These are phyloP conservation scores for Sporothrix pseudoabietina DNA, from an alignment of 2,329 filamentous ascomycete genomes.

Conservation along the genomic window DNA sequence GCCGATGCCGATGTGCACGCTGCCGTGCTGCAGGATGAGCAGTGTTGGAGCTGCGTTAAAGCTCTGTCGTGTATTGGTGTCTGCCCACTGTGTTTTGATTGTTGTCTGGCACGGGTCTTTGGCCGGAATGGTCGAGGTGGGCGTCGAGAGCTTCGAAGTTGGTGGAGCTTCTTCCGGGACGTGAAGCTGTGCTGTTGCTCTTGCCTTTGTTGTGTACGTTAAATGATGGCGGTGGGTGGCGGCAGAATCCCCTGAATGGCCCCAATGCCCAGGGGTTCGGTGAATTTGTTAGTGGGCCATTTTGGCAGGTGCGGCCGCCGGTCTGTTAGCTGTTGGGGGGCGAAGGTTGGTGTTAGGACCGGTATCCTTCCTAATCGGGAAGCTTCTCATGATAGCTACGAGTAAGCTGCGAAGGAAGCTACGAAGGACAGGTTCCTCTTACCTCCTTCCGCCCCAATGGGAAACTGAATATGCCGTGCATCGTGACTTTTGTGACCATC, in stretches of 20 bases:
- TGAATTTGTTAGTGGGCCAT: neutral
- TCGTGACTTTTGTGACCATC: neutral
- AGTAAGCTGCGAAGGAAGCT: slow-evolving; percentile 12
- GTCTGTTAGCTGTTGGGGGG: neutral
- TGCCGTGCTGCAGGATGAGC: slow-evolving; percentile 13
- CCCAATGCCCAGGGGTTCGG: neutral
- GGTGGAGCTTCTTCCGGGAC: slow-evolving; percentile 19
- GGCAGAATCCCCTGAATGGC: slow-evolving; percentile 29
- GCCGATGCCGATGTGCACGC: neutral
- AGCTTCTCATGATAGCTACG: neutral
- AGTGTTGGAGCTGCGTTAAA: neutral
- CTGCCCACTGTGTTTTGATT: neutral
- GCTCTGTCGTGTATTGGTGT: neutral
- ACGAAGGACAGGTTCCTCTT: slow-evolving; percentile 6
- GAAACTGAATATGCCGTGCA: slow-evolving; percentile 13
- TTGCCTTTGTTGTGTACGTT: neutral
- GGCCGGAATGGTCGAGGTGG: too few relatives aligned
- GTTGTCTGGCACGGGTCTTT: neutral
- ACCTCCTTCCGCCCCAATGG: neutral
- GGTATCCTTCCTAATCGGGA: slow-evolving; percentile 26
- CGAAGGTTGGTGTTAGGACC: neutral
- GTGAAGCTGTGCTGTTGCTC: neutral
- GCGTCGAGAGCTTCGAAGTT: neutral
- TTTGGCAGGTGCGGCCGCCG: neutral
- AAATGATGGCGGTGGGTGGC: slow-evolving; percentile 27